Conservation (phyloP, 352 stramenopile species). For the Phytophthora podocarpi region DNA sequence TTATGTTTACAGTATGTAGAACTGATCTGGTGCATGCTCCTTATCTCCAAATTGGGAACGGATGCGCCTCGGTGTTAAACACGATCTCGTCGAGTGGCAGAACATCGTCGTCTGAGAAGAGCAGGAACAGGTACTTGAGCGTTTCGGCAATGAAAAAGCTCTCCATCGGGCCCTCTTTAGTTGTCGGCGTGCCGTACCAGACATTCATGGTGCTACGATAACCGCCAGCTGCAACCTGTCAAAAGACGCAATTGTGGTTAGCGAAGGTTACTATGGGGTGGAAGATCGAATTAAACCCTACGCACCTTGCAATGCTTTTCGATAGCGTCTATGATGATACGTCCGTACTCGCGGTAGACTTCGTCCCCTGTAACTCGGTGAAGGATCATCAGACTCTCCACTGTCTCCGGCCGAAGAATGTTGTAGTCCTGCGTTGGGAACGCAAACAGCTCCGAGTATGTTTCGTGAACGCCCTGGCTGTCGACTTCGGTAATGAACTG, state of each 20-base stretch:
- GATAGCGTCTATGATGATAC: conserved; percentile 79
- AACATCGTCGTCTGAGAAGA: conserved; percentile 80
- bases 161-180: conserved; percentile 64
- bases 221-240: conserved; percentile 50
- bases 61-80: conserved; percentile 89
- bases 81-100: conserved; percentile 77
- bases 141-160: conserved; percentile 94
- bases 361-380: conserved; percentile 86
- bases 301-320: conserved; percentile 69
- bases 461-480: background rate
- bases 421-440: conserved; percentile 55
- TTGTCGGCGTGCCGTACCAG: conserved; percentile 29
- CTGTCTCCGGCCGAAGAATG: conserved; percentile 83
- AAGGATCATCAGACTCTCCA: conserved; percentile 91
- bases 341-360: conserved; percentile 80
- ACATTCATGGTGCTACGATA: conserved; percentile 77
- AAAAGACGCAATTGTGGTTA: background rate
- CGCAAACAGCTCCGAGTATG: conserved; percentile 24
- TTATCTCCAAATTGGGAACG: conserved; percentile 52
- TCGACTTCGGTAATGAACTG: conserved; percentile 50
- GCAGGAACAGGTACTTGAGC: conserved; percentile 92
- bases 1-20: background rate
- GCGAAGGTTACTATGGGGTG: background rate
- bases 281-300: background rate
- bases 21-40: background rate